A percentile compares a stretch with the other conserved stretches of the same genome.
Conservation (phyloP, 768 basidiomycete species). For the Neoboletus brunneissimus region DNA sequence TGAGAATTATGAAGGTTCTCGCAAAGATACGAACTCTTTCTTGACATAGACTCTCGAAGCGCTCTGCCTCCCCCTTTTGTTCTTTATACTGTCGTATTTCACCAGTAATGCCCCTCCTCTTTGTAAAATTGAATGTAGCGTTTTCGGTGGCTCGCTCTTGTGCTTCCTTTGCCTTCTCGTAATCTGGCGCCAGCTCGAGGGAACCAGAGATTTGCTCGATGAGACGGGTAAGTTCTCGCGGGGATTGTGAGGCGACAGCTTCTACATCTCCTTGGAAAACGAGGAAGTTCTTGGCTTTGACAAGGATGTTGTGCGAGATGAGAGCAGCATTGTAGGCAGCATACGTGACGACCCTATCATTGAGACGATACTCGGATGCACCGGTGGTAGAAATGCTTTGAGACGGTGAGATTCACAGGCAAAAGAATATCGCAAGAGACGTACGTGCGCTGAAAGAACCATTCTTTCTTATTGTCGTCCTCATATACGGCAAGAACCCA, state of each 20-base stretch:
- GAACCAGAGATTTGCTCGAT: conserved; percentile 97
- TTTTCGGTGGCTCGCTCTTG: conserved; percentile 92
- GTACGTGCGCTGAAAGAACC: conserved; percentile 89
- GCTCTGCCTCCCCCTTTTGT: conserved; percentile 89
- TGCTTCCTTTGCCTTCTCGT: conserved; percentile 83
- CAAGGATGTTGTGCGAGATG: conserved; percentile 87
- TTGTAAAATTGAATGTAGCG: conserved; percentile 92
- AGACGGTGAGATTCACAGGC: not conserved
- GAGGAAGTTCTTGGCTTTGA: conserved; percentile 98
- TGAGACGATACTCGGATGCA: conserved; percentile 87
- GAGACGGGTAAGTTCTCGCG: conserved; percentile 83
- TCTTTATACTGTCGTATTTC: conserved; percentile 98
- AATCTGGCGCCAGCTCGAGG: conserved; percentile 82
- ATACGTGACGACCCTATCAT: conserved; percentile 78
- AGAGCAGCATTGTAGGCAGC: conserved; percentile 87
- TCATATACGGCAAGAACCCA: conserved; percentile 94
- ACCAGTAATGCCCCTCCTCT: conserved; percentile 87
- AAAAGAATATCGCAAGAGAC: conserved; percentile 33
- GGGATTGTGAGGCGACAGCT: conserved; percentile 92
- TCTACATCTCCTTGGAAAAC: conserved; percentile 99
- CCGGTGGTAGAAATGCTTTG: conserved; percentile 83
- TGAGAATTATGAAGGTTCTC: not conserved
- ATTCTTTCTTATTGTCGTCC: conserved; percentile 76
- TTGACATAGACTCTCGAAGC: conserved; percentile 74
- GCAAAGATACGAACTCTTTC: conserved; percentile 54